Evolutionary conservation across 2,329 filamentous ascomycete species (phyloP).

Genomic region (Botryotinia globosa): DNA sequence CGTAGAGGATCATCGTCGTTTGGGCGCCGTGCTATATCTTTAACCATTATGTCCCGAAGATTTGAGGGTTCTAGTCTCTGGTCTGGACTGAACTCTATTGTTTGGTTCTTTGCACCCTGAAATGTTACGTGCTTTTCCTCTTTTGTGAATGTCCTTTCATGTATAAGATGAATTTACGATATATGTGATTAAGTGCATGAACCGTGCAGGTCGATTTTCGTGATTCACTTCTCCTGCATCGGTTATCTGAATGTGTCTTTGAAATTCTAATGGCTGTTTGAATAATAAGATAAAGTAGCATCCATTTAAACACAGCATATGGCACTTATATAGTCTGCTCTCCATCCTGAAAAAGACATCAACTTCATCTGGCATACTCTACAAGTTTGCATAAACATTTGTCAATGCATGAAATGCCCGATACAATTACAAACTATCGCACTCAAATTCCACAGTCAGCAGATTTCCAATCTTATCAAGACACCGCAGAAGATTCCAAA

Average conservation of each 20-base stretch:
- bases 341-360: background rate
- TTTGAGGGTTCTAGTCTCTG: background rate
- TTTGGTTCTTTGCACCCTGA: background rate
- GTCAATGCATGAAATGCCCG: background rate
- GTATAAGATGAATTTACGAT: fast-evolving
- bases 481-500: background rate
- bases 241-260: background rate
- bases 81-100: no score
- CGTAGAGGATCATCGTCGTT: background rate
- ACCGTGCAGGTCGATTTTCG: background rate
- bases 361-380: background rate
- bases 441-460: background rate
- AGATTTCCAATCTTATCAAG: background rate
- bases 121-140: background rate
- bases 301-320: background rate
- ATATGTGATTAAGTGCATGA: background rate
- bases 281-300: background rate
- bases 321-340: background rate
- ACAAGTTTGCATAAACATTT: background rate
- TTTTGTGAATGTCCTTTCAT: background rate
- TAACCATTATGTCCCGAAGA: background rate
- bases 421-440: background rate
- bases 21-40: background rate
- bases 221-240: background rate
- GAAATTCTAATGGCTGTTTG: background rate